Percentiles rank a stretch among this genome's conserved stretches.
These are phyloP conservation scores for Penicillium waksmanii DNA, from an alignment of 495 filamentous ascomycete species.

Conservation along the genomic window DNA sequence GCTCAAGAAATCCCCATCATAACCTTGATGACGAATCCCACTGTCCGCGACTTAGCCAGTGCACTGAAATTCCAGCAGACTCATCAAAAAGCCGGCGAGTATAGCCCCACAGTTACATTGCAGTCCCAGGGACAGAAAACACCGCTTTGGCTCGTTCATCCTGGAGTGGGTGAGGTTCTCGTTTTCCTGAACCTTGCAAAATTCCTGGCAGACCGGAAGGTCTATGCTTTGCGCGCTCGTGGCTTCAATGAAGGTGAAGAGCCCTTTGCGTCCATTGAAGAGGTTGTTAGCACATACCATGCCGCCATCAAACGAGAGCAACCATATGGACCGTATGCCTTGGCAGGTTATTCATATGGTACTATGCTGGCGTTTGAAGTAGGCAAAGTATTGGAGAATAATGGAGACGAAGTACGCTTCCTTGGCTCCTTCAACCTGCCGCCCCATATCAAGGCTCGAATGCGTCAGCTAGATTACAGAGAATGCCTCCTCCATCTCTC, in stretches of 20 bases:
- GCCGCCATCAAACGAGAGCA: conserved; percentile 47
- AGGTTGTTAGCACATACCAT: conserved; percentile 45
- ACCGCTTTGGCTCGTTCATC: conserved; percentile 61
- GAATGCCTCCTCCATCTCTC: conserved; percentile 49
- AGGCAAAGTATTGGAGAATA: conserved; percentile 46
- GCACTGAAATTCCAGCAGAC: conserved; percentile 25
- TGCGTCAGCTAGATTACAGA: conserved; percentile 52
- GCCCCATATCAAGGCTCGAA: conserved; percentile 56
- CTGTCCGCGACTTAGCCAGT: conserved; percentile 32
- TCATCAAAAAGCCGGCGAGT: conserved; percentile 23
- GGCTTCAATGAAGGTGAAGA: conserved; percentile 52
- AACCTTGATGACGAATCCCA: conserved; percentile 47
- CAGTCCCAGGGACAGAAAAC: conserved; percentile 46
- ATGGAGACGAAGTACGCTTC: conserved; percentile 34
- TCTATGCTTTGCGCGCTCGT: conserved; percentile 57
- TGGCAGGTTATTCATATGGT: conserved; percentile 61
- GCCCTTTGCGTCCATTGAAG: conserved; percentile 38
- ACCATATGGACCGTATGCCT: conserved; percentile 57
- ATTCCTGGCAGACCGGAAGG: conserved; percentile 50
- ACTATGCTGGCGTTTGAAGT: conserved; percentile 59
- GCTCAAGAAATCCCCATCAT: conserved; percentile 36
- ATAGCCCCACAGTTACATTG: conserved; percentile 54
- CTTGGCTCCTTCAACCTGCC: conserved; percentile 43
- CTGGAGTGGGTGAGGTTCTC: conserved; percentile 59
- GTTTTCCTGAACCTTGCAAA: conserved; percentile 57